Conservation (phyloP, 768 basidiomycete species). For the Tylopilus sp. region DNA sequence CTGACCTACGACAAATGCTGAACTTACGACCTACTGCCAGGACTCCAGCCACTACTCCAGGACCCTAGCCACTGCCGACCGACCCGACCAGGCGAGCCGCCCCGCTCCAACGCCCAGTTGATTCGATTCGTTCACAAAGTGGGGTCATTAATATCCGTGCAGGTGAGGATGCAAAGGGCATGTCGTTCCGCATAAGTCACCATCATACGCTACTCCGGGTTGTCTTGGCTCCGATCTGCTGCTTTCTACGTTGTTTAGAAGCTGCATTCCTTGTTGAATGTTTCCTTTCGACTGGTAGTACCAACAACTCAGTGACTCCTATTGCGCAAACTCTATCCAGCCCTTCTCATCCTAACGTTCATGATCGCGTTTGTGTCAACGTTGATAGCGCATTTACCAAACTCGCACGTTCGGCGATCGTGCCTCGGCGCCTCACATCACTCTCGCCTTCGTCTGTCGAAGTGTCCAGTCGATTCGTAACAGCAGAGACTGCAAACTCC, state of each 20-base stretch:
- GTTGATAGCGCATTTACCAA: slow-evolving; percentile 1
- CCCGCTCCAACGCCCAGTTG: too few relatives aligned
- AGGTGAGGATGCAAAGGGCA: not conserved
- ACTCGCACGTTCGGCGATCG: not conserved
- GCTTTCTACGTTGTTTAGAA: not conserved
- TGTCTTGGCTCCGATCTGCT: not conserved
- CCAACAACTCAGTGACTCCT: slow-evolving; percentile 7
- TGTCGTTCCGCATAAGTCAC: not conserved
- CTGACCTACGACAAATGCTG: too few relatives aligned
- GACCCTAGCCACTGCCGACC: too few relatives aligned
- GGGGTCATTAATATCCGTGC: slow-evolving; percentile 2
- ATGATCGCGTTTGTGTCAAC: slow-evolving; percentile 8
- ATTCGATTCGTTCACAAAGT: slow-evolving; percentile 6
- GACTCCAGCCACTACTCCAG: too few relatives aligned
- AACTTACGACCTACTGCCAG: too few relatives aligned
- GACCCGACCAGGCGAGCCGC: too few relatives aligned
- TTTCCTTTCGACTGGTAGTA: slow-evolving; percentile 10
- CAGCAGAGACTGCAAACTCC: too few relatives aligned
- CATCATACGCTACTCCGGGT: slow-evolving; percentile 10
- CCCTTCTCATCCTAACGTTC: slow-evolving; percentile 6
- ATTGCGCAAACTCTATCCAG: not conserved
- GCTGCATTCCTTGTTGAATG: slow-evolving; percentile 15
- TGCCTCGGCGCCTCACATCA: not conserved
- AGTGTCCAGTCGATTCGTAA: too few relatives aligned
- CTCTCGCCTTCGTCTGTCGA: slow-evolving; percentile 5